Base-by-base conservation (phyloP, 805 yeast species). In the Candida pseudoglaebosa region DNA sequence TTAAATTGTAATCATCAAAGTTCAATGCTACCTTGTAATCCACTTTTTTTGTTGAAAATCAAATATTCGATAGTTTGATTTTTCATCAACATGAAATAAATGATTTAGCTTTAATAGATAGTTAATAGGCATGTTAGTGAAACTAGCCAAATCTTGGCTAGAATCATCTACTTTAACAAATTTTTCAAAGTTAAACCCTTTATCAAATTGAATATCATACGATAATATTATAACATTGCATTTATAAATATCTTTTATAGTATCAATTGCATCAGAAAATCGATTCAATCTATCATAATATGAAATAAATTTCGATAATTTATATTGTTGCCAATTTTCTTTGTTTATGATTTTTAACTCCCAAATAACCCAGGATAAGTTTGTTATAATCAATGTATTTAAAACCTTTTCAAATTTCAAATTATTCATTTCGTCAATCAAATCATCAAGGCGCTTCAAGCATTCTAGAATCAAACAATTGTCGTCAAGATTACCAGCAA, bases 361-460 rank as follows among this genome's bases (percentile, higher is more conserved):
- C 68, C 68, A 65, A 41, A 52, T 59, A 39, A 53, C 63, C n/a
- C 56, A 48, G 2, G 70, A 64, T n/a, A 65, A 28, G 43, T 60
- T 60, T 6, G 28, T 7, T 4, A 33, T 22, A 10, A 33, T 33
- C 18, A 33, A 22, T 10, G 36, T 33, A 18, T 33, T 33, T n/a
- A 33, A 33, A 4, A 33, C 36, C 3, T n/a, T 19, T 10, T 14
- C 7, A 5, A 28, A 33, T 13, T 21, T 5, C 8, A 33, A 17
- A 16, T 13, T 19, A 22, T 9, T 5, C 20, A 33, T 13, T 22
- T 33, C 12, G 12, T 33, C 16, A 14, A 33, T 22, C 8, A 33
- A 22, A 6, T 4, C 14, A n/a, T n/a, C 14, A 13, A 33, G 24
- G 24, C 14, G 13, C 10, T 33, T n/a, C 17, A 22, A 33, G 14